Base-by-base conservation (phyloP, 441 rosid genomes). In the Erodium texanum region DNA sequence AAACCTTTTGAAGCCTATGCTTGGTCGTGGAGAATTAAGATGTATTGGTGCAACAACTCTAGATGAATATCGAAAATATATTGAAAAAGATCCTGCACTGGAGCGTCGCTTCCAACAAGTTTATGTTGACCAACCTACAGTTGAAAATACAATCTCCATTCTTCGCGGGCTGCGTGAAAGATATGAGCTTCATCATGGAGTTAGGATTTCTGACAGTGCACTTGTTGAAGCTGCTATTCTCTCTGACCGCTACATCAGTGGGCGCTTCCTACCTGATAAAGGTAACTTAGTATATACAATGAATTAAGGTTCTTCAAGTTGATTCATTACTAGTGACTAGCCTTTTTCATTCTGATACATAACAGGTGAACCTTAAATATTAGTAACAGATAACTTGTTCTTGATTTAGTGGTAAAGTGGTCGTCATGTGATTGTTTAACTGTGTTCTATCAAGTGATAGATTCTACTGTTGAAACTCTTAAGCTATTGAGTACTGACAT, bases 101-200 rank as follows among this genome's bases (percentile, higher is more conserved):
- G 97, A 90, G 68, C 83, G 98, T 54, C 86, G 98, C 18, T 93
- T 93, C 74, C 99, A 93, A 83, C 97, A 96, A 10, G 96, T 94
- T 62, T 82, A 73, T 77, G 90, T 91, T 64, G 88, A 92, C n/a
- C 96, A 91, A 78, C 97, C 97, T 43, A 64, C 91, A 56, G 86
- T 90, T 73, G 97, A 93, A 64, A 97, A 93, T 78, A 83, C 97
- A 8, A 79, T 93, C 66, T 87, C 80, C 80, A 93, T 93, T 72
- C 75, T 93, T 77, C 79, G 81, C 64, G 99, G 99, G 68, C 82
- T 91, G 16, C 88, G 90, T 12, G 94, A 91, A 76, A 83, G 93
- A 67, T 91, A 93, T 34, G 99, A 91, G 87, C 85, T 86, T 54
- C 95, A 91, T 76, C 99, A 93, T 84, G 84, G 86, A 73, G 89